Evolutionary conservation across 2,329 filamentous ascomycete species (phyloP).

Genomic region (Aaosphaeria arxii): DNA sequence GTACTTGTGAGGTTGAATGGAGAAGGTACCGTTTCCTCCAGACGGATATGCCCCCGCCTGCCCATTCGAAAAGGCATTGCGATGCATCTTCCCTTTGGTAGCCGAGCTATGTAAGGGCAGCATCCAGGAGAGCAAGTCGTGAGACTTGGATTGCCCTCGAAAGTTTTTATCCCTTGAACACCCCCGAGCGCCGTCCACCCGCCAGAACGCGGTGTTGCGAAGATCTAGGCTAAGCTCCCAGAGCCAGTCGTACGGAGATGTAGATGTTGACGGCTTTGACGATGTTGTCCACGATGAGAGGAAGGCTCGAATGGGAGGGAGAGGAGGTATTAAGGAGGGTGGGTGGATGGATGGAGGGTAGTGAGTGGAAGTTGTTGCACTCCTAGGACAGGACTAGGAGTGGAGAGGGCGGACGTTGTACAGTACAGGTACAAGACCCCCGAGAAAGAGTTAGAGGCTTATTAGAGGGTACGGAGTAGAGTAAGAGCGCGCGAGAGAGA

Average conservation of each 20-base stretch:
- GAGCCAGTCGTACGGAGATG: background rate
- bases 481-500: background rate
- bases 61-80: constrained; percentile 85
- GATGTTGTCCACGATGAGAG: constrained; percentile 2
- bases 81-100: constrained; percentile 70
- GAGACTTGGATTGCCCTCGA: constrained; percentile 21
- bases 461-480: too few species aligned
- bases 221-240: background rate
- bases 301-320: background rate
- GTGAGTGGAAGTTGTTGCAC: background rate
- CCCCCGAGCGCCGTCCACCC: constrained; percentile 33
- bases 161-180: constrained; percentile 28
- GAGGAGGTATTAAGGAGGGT: background rate
- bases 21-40: constrained; percentile 69
- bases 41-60: constrained; percentile 59
- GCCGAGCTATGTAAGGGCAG: constrained; percentile 58
- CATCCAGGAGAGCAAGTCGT: constrained; percentile 45
- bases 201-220: constrained; percentile 24
- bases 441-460: too few species aligned
- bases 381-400: too few species aligned
- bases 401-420: too few species aligned
- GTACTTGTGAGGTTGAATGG: constrained; percentile 86
- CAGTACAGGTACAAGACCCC: too few species aligned
- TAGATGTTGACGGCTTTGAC: constrained; percentile 11
- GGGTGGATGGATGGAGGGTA: constrained; percentile 1